Evolutionary conservation across 2,329 filamentous ascomycete species (phyloP).

Genomic region (Byssochlamys sp.): DNA sequence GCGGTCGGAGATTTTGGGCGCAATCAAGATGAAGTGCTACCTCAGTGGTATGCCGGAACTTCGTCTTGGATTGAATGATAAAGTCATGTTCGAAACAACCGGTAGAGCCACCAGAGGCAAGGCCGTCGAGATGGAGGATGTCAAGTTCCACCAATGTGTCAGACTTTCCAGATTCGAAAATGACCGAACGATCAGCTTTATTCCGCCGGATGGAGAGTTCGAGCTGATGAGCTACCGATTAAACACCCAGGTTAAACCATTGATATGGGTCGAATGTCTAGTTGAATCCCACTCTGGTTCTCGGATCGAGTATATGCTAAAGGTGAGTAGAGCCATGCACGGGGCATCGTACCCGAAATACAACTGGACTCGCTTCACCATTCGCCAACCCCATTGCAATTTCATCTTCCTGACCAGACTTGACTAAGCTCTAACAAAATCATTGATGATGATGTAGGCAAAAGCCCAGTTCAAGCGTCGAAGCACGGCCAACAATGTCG

Average conservation of each 20-base stretch:
- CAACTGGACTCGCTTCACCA: not conserved
- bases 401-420: not conserved
- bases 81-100: constrained; percentile 98
- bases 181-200: constrained; percentile 96
- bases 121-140: constrained; percentile 98
- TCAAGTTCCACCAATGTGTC: constrained; percentile 98
- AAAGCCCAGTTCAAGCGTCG: constrained; percentile 96
- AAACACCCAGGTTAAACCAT: constrained; percentile 94
- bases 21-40: constrained; percentile 99
- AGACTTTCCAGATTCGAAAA: constrained; percentile 93
- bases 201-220: constrained; percentile 95
- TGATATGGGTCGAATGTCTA: constrained; percentile 98
- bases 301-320: constrained; percentile 97
- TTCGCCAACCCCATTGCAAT: not conserved
- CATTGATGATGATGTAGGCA: constrained; percentile 41
- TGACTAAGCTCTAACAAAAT: constrained; percentile 1
- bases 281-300: constrained; percentile 93
- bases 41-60: constrained; percentile 96
- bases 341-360: not conserved
- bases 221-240: constrained; percentile 98
- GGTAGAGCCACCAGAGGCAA: constrained; percentile 89
- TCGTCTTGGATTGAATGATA: constrained; percentile 89
- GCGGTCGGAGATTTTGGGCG: constrained; percentile 88
- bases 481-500: constrained; percentile 96
- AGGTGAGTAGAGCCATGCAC: constrained; percentile 41